phyloP scores from a whole-genome alignment of 768 basidiomycete species.

The Tylopilus plumbeoviolaceoides region DNA sequence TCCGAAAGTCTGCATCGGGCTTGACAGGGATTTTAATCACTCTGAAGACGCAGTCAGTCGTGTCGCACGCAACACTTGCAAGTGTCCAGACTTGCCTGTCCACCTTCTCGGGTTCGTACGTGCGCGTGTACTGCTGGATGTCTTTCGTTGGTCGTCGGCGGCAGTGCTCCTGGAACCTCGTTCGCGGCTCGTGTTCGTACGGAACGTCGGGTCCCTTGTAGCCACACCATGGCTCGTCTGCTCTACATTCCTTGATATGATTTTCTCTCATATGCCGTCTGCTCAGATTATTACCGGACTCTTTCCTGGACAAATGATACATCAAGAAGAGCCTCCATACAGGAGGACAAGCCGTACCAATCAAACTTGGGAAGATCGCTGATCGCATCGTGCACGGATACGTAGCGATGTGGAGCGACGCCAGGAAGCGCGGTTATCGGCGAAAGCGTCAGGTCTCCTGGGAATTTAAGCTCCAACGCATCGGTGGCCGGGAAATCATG shows the following conservation, averaged over 20 bases:
- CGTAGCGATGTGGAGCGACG: conserved; percentile 50
- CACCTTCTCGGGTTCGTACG: conserved; percentile 47
- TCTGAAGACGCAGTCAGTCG: conserved; percentile 32
- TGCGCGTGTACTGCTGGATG: conserved; percentile 66
- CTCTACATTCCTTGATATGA: conserved; percentile 36
- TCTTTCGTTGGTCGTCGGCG: conserved; percentile 43
- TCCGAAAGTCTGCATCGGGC: conserved; percentile 59
- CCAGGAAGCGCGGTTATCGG: conserved; percentile 49
- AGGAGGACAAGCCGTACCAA: conserved; percentile 45
- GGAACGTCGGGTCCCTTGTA: conserved; percentile 19
- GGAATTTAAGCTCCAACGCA: conserved; percentile 48
- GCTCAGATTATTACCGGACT: conserved; percentile 13
- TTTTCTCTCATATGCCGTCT: conserved; percentile 15
- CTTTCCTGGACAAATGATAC: conserved; percentile 14
- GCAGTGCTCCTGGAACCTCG: conserved; percentile 44
- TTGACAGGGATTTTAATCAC: conserved; percentile 56
- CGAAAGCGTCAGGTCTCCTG: conserved; percentile 34
- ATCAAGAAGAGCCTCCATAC: not conserved
- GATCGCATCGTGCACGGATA: conserved; percentile 71
- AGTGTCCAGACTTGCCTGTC: conserved; percentile 45
- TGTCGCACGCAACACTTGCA: not conserved
- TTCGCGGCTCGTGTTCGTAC: conserved; percentile 36
- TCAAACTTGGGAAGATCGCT: conserved; percentile 69
- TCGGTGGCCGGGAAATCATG: conserved; percentile 40
- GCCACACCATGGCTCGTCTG: conserved; percentile 34